Conservation (phyloP, 2,329 filamentous ascomycete species). For the Diaporthe eres region DNA sequence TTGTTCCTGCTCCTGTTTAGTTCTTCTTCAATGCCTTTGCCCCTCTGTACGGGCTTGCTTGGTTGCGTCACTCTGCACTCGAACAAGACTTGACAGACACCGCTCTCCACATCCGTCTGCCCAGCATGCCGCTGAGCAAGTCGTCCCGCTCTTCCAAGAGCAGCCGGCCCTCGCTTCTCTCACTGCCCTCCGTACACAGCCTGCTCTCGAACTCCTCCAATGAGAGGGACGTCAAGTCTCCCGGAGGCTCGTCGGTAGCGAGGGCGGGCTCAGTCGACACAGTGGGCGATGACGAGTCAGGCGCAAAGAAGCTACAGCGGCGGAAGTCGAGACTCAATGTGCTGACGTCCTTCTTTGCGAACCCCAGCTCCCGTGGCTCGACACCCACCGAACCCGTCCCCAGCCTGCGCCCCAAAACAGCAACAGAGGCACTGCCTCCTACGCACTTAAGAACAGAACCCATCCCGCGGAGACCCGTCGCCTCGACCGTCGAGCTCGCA, state of each 20-base stretch:
- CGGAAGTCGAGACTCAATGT: slow-evolving; percentile 41
- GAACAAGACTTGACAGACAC: slow-evolving; percentile 18
- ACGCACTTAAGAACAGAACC: slow-evolving; percentile 33
- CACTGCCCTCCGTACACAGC: slow-evolving; percentile 39
- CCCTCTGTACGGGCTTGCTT: slow-evolving; percentile 1
- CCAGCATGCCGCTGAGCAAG: slow-evolving; percentile 44
- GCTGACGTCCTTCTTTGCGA: slow-evolving; percentile 41
- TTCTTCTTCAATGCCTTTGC: slow-evolving; percentile 12
- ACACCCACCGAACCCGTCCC: slow-evolving; percentile 6
- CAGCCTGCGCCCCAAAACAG: slow-evolving; percentile 39
- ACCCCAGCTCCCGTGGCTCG: slow-evolving; percentile 36
- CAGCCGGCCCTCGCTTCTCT: slow-evolving; percentile 40
- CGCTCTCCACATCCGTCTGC: slow-evolving; percentile 6
- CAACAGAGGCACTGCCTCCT: slow-evolving; percentile 30
- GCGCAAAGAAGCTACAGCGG: slow-evolving; percentile 30
- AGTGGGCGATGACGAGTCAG: slow-evolving; percentile 25
- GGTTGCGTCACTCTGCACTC: slow-evolving; percentile 17
- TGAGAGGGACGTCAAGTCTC: slow-evolving; percentile 30
- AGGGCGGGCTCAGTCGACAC: slow-evolving; percentile 21
- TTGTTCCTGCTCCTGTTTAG: neutral
- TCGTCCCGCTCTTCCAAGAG: slow-evolving; percentile 41
- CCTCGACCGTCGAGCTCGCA: slow-evolving; percentile 36
- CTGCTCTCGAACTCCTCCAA: slow-evolving; percentile 34
- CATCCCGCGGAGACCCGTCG: slow-evolving; percentile 18
- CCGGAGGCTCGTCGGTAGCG: slow-evolving; percentile 33